Evolutionary conservation across 305 asterid genomes (phyloP).

Genomic region (Fraxinus ornus): DNA sequence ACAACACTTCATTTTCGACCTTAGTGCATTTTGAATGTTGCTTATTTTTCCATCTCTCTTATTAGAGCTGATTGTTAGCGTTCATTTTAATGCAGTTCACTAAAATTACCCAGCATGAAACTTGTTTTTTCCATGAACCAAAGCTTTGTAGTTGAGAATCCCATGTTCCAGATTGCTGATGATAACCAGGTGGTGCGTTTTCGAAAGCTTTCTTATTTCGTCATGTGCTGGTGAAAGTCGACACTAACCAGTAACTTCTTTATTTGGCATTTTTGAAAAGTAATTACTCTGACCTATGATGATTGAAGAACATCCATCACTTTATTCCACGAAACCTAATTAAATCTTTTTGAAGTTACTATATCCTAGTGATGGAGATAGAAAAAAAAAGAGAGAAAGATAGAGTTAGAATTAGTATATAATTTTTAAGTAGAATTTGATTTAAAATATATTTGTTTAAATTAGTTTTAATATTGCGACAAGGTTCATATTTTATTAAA

Average conservation of each 20-base stretch:
- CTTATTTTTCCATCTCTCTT: constrained; percentile 13
- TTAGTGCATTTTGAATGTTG: background rate
- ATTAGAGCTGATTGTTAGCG: constrained; percentile 23
- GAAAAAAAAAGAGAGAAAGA: too few species aligned
- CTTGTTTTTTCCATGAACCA: constrained; percentile 58
- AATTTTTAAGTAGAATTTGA: background rate
- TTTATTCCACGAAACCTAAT: background rate
- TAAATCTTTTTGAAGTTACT: background rate
- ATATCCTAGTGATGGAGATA: too few species aligned
- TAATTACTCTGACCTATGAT: background rate
- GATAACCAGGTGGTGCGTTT: constrained; percentile 41
- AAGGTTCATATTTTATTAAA: background rate
- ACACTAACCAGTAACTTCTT: background rate
- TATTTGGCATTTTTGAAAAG: background rate
- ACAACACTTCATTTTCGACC: background rate
- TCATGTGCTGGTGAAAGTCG: constrained; percentile 17
- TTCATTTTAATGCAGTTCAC: constrained; percentile 35
- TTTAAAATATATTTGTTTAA: background rate
- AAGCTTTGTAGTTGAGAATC: constrained; percentile 58
- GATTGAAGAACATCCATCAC: background rate
- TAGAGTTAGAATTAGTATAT: too few species aligned
- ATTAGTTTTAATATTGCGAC: background rate
- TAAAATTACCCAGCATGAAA: constrained; percentile 40
- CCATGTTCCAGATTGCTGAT: constrained; percentile 43
- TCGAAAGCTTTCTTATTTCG: constrained; percentile 11